Evolutionary conservation across 208 protist species (phyloP).

Genomic region (Leishmania tropica): DNA sequence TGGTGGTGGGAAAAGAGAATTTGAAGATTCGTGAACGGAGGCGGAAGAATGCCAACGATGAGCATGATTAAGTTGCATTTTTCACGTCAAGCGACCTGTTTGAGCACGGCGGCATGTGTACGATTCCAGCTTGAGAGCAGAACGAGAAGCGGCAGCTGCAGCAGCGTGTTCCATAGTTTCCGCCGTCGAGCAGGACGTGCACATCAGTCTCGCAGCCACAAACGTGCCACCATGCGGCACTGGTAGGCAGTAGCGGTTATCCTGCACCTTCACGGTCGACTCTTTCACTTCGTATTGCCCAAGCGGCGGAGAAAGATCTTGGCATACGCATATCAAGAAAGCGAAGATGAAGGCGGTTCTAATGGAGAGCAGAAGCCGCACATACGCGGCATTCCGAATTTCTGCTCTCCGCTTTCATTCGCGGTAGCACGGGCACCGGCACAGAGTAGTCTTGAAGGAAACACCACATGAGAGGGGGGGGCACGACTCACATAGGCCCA

Average conservation of each 20-base stretch:
- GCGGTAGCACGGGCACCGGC: no score
- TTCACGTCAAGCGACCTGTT: no score
- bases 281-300: background rate
- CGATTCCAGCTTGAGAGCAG: background rate
- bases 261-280: background rate
- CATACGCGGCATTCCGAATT: background rate
- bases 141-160: background rate
- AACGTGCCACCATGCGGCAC: background rate
- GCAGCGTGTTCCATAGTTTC: background rate
- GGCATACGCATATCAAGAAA: background rate
- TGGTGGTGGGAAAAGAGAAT: background rate
- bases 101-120: background rate
- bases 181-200: background rate
- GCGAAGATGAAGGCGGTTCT: background rate
- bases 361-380: background rate
- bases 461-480: background rate
- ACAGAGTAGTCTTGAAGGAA: background rate
- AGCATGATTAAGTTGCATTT: no score
- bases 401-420: background rate
- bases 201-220: background rate
- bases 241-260: background rate
- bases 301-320: background rate
- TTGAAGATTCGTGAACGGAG: no score
- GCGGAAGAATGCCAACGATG: no score
- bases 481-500: background rate